Percentiles rank a stretch among this genome's conserved stretches.
phyloP scores from a whole-genome alignment of 73 alveolate genomes.

The Blepharisma stoltei region DNA sequence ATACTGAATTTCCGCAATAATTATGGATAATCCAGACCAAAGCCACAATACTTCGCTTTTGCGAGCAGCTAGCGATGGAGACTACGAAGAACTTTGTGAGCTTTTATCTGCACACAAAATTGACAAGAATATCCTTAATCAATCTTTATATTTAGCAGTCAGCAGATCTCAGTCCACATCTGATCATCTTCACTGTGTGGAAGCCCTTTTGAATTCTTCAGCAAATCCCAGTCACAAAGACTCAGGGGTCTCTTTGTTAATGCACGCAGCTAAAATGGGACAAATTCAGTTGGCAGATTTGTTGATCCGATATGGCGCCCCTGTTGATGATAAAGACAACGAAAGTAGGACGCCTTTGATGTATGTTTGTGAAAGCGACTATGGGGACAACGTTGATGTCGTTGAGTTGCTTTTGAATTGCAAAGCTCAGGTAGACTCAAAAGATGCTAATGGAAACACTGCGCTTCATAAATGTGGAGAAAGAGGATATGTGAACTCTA shows the following conservation, averaged over 20 bases:
- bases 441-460: conserved; percentile 41
- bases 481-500: conserved; percentile 32
- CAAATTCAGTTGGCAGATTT: conserved; percentile 36
- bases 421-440: conserved; percentile 43
- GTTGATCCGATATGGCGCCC: conserved; percentile 32
- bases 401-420: conserved; percentile 33
- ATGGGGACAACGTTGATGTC: conserved; percentile 49
- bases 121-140: neutral
- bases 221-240: conserved; percentile 27
- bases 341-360: conserved; percentile 35
- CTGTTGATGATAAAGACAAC: conserved; percentile 41
- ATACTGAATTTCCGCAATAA: no score
- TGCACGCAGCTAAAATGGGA: conserved; percentile 51
- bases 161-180: conserved; percentile 5
- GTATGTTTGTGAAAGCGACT: conserved; percentile 40
- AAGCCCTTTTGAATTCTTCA: neutral
- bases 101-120: neutral
- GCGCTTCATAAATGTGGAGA: conserved; percentile 41
- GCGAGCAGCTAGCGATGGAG: conserved; percentile 20
- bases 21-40: no score
- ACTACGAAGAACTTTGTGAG: conserved; percentile 27
- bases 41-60: no score
- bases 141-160: neutral
- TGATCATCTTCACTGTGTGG: conserved; percentile 25
- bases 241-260: conserved; percentile 36